These are phyloP conservation scores for Yamadazyma phyllophila DNA, from an alignment of 805 yeast species.

Conservation along the genomic window DNA sequence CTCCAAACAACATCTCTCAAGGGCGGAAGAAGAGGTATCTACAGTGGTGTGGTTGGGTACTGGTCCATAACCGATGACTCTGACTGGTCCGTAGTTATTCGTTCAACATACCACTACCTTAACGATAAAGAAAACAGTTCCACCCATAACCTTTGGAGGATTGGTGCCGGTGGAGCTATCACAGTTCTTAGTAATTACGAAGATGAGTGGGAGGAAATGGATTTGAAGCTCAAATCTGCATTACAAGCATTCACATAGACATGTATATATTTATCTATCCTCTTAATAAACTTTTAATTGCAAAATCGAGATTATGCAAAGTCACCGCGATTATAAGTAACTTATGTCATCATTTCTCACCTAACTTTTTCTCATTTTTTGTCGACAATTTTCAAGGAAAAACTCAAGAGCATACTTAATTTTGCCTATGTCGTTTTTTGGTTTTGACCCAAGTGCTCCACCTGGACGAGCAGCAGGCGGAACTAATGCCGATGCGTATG, in stretches of 20 bases:
- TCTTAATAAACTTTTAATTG: not conserved
- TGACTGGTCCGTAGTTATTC: conserved; percentile 94
- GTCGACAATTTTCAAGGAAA: conserved; percentile 6
- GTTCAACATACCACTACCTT: conserved; percentile 72
- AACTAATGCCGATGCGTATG: conserved; percentile 42
- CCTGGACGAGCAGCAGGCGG: conserved; percentile 16
- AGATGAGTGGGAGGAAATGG: conserved; percentile 93
- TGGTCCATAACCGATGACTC: conserved; percentile 86
- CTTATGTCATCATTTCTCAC: conserved; percentile 1
- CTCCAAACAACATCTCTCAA: conserved; percentile 28
- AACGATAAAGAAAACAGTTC: conserved; percentile 40
- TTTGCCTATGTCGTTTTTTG: conserved; percentile 60
- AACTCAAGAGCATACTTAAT: not conserved
- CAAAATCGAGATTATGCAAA: not conserved
- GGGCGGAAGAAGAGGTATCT: conserved; percentile 69
- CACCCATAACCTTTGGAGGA: conserved; percentile 54
- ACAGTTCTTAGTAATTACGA: conserved; percentile 81
- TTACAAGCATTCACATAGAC: conserved; percentile 56
- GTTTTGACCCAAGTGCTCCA: conserved; percentile 53
- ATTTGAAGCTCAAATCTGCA: conserved; percentile 74
- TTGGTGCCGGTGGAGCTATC: conserved; percentile 99
- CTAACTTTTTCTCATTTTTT: conserved; percentile 4
- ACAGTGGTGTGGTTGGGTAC: conserved; percentile 94
- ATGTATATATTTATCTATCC: not conserved
- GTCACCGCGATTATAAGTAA: not conserved